These are phyloP conservation scores for Cryptosporidium bovis DNA, from an alignment of 169 alveolate genomes.

Conservation along the genomic window DNA sequence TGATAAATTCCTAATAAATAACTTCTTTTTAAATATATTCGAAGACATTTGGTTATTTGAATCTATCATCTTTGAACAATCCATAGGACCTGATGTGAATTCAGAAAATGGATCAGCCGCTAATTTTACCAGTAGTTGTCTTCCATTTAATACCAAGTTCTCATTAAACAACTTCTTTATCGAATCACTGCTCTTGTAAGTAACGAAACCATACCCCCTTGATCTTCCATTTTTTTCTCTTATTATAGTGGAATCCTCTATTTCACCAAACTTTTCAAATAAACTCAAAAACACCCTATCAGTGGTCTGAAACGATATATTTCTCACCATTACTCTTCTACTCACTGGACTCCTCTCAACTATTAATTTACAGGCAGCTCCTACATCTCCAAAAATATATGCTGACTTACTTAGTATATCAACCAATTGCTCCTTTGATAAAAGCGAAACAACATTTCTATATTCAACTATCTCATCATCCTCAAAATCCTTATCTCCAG, in stretches of 20 bases:
- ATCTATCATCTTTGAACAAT: conserved; percentile 47
- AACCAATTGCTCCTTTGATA: conserved; percentile 82
- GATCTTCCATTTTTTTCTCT: conserved; percentile 84
- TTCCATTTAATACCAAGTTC: conserved; percentile 76
- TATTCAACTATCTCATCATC: conserved; percentile 30
- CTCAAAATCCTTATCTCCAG: conserved; percentile 61
- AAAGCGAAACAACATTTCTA: conserved; percentile 76
- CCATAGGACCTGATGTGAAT: conserved; percentile 56
- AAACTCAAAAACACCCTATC: conserved; percentile 79
- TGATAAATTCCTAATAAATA: conserved; percentile 82
- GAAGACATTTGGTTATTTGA: conserved; percentile 72
- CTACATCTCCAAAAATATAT: conserved; percentile 74
- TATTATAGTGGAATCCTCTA: conserved; percentile 83
- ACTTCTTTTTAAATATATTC: conserved; percentile 76
- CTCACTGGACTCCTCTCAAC: conserved; percentile 81
- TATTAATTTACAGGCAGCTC: conserved; percentile 78
- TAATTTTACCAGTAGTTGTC: conserved; percentile 78
- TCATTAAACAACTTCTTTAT: conserved; percentile 77
- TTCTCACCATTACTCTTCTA: conserved; percentile 82
- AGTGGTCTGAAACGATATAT: conserved; percentile 81
- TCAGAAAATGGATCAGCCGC: conserved; percentile 80
- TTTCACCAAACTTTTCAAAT: conserved; percentile 80
- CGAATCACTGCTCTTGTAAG: conserved; percentile 81
- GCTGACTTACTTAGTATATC: conserved; percentile 82
- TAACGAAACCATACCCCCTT: conserved; percentile 86